Conservation (phyloP, 768 basidiomycete genomes). For the Tephrocybe sp. region DNA sequence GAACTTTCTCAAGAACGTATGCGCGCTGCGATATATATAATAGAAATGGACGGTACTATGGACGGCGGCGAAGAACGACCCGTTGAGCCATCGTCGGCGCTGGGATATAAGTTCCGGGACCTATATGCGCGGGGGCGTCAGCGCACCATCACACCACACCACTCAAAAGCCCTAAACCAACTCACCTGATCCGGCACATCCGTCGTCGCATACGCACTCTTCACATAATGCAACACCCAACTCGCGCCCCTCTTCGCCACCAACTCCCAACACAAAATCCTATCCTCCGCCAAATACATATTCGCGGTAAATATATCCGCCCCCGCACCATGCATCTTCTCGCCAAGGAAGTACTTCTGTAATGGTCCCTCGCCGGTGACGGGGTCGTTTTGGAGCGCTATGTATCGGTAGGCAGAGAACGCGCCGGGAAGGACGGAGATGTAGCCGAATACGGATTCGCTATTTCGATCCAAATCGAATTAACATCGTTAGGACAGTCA, state of each 20-base stretch:
- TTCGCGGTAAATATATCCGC: constrained; percentile 94
- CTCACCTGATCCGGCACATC: constrained; percentile 89
- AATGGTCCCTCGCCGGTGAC: constrained; percentile 77
- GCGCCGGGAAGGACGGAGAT: constrained; percentile 93
- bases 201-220: constrained; percentile 88
- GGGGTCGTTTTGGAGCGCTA: constrained; percentile 85
- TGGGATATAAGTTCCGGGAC: constrained; percentile 94
- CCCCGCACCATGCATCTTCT: constrained; percentile 87
- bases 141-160: not conserved
- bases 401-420: constrained; percentile 89
- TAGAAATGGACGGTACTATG: constrained; percentile 92
- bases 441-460: constrained; percentile 87
- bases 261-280: constrained; percentile 97
- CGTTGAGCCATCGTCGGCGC: constrained; percentile 94
- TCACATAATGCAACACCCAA: constrained; percentile 96
- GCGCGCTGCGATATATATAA: constrained; percentile 91
- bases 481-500: not conserved
- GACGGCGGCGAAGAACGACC: constrained; percentile 96
- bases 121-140: constrained; percentile 25
- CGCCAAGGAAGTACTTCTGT: constrained; percentile 96
- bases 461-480: constrained; percentile 15
- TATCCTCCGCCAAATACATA: constrained; percentile 95
- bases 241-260: constrained; percentile 89
- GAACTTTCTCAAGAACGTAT: constrained; percentile 77
- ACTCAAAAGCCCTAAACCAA: not conserved